Evolutionary conservation across 2,329 filamentous ascomycete genomes (phyloP).

Genomic region (Chrysoporthe deuterocubensis): DNA sequence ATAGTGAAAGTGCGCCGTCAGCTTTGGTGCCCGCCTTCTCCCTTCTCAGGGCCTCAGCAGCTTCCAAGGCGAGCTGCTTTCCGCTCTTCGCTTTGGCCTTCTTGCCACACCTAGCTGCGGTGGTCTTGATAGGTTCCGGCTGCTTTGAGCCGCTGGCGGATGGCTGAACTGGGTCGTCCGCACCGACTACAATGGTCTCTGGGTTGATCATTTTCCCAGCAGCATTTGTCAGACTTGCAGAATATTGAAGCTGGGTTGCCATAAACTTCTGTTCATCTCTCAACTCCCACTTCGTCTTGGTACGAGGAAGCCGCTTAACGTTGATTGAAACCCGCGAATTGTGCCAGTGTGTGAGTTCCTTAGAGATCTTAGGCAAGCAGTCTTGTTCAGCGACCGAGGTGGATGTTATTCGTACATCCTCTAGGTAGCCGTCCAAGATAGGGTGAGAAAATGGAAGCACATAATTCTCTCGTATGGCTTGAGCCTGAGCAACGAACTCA

Average conservation of each 20-base stretch:
- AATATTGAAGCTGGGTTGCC: constrained; percentile 69
- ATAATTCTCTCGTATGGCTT: constrained; percentile 13
- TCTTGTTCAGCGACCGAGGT: constrained; percentile 33
- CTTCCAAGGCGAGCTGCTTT: constrained; percentile 44
- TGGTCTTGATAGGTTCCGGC: constrained; percentile 25
- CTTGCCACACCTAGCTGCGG: constrained; percentile 32
- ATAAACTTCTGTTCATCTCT: constrained; percentile 66
- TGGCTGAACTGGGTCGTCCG: constrained; percentile 28
- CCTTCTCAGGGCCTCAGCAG: constrained; percentile 40
- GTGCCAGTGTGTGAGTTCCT: constrained; percentile 65
- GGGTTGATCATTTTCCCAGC: constrained; percentile 66
- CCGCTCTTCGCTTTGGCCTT: constrained; percentile 34
- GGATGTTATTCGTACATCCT: constrained; percentile 44
- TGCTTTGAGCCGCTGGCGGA: constrained; percentile 33
- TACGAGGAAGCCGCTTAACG: constrained; percentile 37
- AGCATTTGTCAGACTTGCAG: constrained; percentile 69
- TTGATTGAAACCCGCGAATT: constrained; percentile 58
- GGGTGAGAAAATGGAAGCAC: constrained; percentile 54
- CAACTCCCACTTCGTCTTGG: constrained; percentile 39
- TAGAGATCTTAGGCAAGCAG: constrained; percentile 43
- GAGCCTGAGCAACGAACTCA: not conserved
- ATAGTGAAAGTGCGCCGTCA: constrained; percentile 43
- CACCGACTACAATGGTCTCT: constrained; percentile 61
- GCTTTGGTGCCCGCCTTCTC: constrained; percentile 39
- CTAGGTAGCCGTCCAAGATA: constrained; percentile 50